Evolutionary conservation across 2,329 filamentous ascomycete species (phyloP).

Genomic region (Fusarium brachygibbosum): DNA sequence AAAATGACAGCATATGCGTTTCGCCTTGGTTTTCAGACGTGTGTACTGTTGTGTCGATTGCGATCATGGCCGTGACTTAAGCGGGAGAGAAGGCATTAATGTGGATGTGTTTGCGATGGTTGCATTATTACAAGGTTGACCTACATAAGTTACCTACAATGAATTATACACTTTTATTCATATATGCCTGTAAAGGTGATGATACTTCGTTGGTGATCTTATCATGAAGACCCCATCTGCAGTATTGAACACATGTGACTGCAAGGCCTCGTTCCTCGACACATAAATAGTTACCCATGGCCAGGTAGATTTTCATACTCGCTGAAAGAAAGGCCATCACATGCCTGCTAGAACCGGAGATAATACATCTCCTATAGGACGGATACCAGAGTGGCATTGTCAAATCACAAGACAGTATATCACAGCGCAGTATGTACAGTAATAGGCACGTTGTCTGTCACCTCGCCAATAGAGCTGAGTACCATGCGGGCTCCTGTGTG

Average conservation of each 20-base stretch:
- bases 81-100: constrained; percentile 18
- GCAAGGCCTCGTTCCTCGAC: background rate
- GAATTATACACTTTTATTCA: background rate
- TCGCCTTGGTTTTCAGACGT: constrained; percentile 4
- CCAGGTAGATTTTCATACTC: background rate
- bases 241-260: background rate
- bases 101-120: constrained; percentile 4
- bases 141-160: constrained; percentile 11
- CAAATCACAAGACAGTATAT: constrained; percentile 14
- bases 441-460: background rate
- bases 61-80: background rate
- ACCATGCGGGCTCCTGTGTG: background rate
- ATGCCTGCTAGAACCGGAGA: background rate
- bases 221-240: background rate
- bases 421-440: background rate
- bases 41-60: constrained; percentile 2
- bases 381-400: background rate
- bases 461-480: background rate
- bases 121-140: constrained; percentile 17
- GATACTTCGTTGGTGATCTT: background rate
- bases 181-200: background rate
- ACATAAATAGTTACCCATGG: background rate
- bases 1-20: constrained; percentile 16
- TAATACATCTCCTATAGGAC: background rate
- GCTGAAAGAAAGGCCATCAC: background rate